Base-by-base conservation (phyloP, 1,139 yeast genomes). In the Pichia inconspicua region DNA sequence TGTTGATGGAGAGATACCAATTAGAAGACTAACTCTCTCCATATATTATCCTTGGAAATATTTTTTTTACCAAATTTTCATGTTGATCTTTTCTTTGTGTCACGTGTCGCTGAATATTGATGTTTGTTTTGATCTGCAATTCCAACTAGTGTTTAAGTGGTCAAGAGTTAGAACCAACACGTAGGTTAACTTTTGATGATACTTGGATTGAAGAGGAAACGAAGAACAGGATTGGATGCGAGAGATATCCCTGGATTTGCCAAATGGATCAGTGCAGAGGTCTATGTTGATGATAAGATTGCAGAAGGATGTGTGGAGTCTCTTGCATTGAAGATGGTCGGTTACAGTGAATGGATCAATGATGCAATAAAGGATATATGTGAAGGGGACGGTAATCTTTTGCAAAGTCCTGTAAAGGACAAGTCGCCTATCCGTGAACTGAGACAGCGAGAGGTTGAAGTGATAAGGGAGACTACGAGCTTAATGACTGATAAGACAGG, bases 251-350 rank as follows among this genome's bases (percentile, higher is more conserved):
- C 72, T 1, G 77, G 77, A 5, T 66, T 75, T 7, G 63, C 72
- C 14, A 70, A 67, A 51, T 74, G 79, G 79, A 63, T 71, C 50
- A 66, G 69, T 28, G 62, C 62, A 31, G 78, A 74, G 55, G 64
- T 69, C 43, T 58, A 58, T 40, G 58, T 58, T 19, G 63, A 60
- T 35, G 61, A 57, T 32, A 57, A 55, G 41, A 36, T 62, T 47
- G 54, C 61, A 17, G 58, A 57, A 34, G 49, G 57, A 7, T 48
- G 58, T 22, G 43, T 61, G 17, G 60, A 59, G 35, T 56, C 55
- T 34, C 48, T 61, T 14, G 55, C 62, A 4, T 36, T 55, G 41
- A 51, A 53, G 14, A 53, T 60, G 58, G 51, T 47, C 38, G 56
- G 56, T 12, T 57, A 60, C 40, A 54, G 55, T n/a, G 60, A 57